These are phyloP conservation scores for Waltergamsia citrina DNA, from an alignment of 2,329 filamentous ascomycete genomes.

Conservation along the genomic window DNA sequence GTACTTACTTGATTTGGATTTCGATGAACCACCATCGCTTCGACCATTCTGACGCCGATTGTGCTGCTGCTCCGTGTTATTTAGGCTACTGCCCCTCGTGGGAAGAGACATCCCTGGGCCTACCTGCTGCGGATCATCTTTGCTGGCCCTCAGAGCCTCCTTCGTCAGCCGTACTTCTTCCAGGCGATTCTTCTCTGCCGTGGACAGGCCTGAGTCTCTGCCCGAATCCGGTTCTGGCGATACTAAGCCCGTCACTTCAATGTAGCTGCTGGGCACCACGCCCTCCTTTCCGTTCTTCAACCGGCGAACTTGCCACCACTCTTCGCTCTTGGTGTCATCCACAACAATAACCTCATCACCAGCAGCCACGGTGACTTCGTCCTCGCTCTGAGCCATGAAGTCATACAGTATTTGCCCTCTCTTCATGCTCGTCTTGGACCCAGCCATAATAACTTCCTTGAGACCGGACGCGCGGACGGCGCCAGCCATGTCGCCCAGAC, in stretches of 20 bases:
- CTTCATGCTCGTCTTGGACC: slow-evolving; percentile 59
- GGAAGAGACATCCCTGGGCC: slow-evolving; percentile 68
- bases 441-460: slow-evolving; percentile 76
- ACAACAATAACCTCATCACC: slow-evolving; percentile 87
- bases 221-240: slow-evolving; percentile 39
- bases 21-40: slow-evolving; percentile 41
- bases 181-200: slow-evolving; percentile 65
- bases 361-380: slow-evolving; percentile 85
- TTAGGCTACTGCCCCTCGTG: slow-evolving; percentile 71
- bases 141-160: slow-evolving; percentile 60
- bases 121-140: slow-evolving; percentile 54
- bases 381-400: slow-evolving; percentile 92
- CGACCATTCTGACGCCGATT: slow-evolving; percentile 58
- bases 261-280: slow-evolving; percentile 92
- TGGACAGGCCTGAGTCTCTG: slow-evolving; percentile 45
- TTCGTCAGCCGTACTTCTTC: slow-evolving; percentile 81
- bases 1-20: slow-evolving; percentile 66
- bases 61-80: slow-evolving; percentile 62
- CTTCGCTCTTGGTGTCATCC: slow-evolving; percentile 86
- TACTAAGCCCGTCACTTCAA: slow-evolving; percentile 71
- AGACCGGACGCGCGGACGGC: slow-evolving; percentile 76
- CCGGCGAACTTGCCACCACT: slow-evolving; percentile 95
- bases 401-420: slow-evolving; percentile 86
- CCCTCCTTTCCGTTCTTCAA: slow-evolving; percentile 90
- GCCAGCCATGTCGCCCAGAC: slow-evolving; percentile 81